Evolutionary conservation across 75 land plant genomes (phyloP), one percentile per base, ranked within the genome.

Genomic region (Cupressus sempervirens): DNA sequence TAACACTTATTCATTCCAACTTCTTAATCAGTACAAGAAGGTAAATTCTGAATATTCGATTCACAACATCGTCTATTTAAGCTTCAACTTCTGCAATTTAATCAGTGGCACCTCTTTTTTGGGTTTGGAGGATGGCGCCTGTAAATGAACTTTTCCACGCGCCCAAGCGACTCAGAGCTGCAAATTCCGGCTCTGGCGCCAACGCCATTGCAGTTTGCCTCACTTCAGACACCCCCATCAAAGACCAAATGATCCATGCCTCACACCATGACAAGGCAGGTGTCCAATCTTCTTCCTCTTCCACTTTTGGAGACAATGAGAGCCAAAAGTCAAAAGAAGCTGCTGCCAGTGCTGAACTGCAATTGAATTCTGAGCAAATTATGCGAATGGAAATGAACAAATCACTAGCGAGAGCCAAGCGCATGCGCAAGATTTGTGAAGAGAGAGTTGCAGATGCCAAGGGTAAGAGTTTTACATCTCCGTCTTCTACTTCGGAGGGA

Each of bases 351-450:
- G 83, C 7, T 83, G 23, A 40, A 11, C 84, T 41, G 90, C 62
- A 82, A 62, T 18, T 82, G 20, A 82, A 62, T 30, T 20, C 83
- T 12, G 9, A 92, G 84, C 96, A 97, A 88, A 89, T 79, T 73
- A 76, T 74, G 1, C 80, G 96, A 70, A 90, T 94, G 80, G 96
- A 94, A 65, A 48, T 93, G 85, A 96, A 96, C 84, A 94, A 91
- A 87, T 83, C 88, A 1, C 67, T 89, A 1, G 98, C 99, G 0
- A 84, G 84, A 35, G 90, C 93, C 29, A 94, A 88, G 88, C 86
- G 92, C 16, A 91, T 94, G 70, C 88, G 91, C 70, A 90, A 83
- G 56, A 75, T 86, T 18, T 97, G 99, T 84, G 82, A 83, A 41
- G 91, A 93, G 26, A 85, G 53, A 54, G 89, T 94, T 34, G 89